A percentile compares a stretch with the other conserved stretches of the same genome.
Conservation (phyloP, 139 green algal species). For the Tetraselmis striata region DNA sequence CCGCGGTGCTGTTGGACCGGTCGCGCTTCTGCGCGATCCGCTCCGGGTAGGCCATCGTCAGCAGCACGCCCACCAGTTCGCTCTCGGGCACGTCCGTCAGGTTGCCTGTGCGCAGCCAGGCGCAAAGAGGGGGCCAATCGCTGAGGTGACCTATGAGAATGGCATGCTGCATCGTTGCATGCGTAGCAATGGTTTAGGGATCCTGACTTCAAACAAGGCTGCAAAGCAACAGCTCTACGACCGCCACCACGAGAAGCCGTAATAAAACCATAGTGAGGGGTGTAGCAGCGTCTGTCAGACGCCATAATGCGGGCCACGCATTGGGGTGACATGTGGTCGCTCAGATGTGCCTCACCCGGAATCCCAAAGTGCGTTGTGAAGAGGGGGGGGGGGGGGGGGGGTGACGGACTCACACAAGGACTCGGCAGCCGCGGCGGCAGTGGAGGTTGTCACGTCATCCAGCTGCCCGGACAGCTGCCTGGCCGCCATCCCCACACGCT, state of each 20-base stretch:
- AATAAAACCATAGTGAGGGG: too few species aligned
- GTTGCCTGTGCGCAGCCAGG: not conserved
- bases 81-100: not conserved
- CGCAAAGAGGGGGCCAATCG: not conserved
- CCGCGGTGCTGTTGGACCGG: slow-evolving; percentile 1
- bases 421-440: not conserved
- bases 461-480: not conserved
- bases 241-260: too few species aligned
- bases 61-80: slow-evolving; percentile 31
- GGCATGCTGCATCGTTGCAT: too few species aligned
- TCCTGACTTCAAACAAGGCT: too few species aligned
- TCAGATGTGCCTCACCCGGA: not conserved
- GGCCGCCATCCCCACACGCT: slow-evolving; percentile 18
- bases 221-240: too few species aligned
- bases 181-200: too few species aligned
- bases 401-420: not conserved
- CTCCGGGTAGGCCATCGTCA: slow-evolving; percentile 56
- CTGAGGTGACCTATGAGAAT: too few species aligned
- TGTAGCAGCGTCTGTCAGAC: too few species aligned
- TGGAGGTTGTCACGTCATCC: not conserved
- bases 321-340: too few species aligned
- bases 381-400: not conserved
- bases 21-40: slow-evolving; percentile 32
- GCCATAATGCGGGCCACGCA: too few species aligned
- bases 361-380: not conserved